Conservation (phyloP, 352 stramenopile genomes). For the Phytophthora sp. region DNA sequence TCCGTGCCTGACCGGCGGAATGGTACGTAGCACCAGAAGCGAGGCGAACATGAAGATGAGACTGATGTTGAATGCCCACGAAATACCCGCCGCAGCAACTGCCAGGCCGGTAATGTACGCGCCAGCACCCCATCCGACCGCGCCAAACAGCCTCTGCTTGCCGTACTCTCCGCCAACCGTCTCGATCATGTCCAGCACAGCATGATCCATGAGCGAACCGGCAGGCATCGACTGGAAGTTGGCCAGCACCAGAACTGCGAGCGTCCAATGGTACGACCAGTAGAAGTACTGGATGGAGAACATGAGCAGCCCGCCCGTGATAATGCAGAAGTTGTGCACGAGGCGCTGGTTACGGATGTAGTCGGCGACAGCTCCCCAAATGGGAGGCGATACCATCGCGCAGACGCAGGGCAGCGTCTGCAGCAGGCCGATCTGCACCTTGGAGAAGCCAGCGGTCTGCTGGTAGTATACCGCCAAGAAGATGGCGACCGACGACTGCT, state of each 20-base stretch:
- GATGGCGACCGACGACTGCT: conserved; percentile 66
- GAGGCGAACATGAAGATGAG: conserved; percentile 54
- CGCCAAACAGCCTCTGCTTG: conserved; percentile 79
- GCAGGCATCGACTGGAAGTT: conserved; percentile 61
- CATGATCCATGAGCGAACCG: conserved; percentile 69
- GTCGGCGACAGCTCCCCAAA: conserved; percentile 74
- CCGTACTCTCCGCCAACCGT: conserved; percentile 79
- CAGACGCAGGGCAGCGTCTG: conserved; percentile 69
- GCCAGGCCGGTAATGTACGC: conserved; percentile 66
- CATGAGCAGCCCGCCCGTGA: conserved; percentile 59
- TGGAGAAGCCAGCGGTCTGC: conserved; percentile 60
- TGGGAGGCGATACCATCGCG: conserved; percentile 61
- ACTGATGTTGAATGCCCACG: conserved; percentile 72
- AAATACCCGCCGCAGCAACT: conserved; percentile 58
- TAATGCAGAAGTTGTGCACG: conserved; percentile 65
- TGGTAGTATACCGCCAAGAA: conserved; percentile 79
- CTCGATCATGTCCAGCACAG: conserved; percentile 65
- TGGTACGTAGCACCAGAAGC: conserved; percentile 56
- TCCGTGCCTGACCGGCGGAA: conserved; percentile 51
- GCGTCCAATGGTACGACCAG: conserved; percentile 49
- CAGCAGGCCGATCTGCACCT: conserved; percentile 76
- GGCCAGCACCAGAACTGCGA: conserved; percentile 50
- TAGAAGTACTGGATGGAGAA: conserved; percentile 59
- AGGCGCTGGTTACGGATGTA: conserved; percentile 58
- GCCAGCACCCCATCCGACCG: conserved; percentile 57